Percentiles rank a stretch among this genome's conserved stretches.
Conservation (phyloP, 192 early-diverging fungal genomes). For the Backusella liffmaniae region DNA sequence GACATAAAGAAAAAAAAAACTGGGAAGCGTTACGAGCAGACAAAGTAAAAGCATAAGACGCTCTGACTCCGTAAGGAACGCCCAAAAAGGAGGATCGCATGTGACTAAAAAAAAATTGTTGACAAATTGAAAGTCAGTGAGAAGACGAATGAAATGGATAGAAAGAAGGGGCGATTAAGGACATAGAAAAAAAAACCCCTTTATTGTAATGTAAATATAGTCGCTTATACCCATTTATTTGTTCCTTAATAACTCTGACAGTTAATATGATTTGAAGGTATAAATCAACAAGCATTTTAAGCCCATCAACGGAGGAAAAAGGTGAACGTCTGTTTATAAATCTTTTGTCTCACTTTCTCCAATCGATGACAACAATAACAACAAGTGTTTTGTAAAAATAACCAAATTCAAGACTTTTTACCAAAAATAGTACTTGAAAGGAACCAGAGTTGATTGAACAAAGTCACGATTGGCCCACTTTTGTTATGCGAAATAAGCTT, state of each 20-base stretch:
- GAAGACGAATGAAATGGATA: background rate
- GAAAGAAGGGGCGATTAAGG: background rate
- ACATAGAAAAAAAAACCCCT: no score
- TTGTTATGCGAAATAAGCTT: background rate
- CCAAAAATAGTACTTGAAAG: background rate
- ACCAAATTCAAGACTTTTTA: slow-evolving; percentile 1
- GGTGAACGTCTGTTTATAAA: background rate
- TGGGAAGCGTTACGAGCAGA: no score
- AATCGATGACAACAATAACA: background rate
- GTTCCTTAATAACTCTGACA: background rate
- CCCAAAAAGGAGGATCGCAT: background rate
- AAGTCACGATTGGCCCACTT: background rate
- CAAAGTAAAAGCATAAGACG: no score
- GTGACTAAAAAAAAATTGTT: background rate
- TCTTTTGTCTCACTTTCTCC: background rate
- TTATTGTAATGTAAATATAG: no score
- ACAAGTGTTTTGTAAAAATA: background rate
- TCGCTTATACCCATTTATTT: no score
- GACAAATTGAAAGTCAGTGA: background rate
- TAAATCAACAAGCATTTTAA: background rate
- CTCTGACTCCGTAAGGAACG: no score
- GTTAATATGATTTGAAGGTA: background rate
- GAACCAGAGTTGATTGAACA: background rate
- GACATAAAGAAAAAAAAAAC: no score
- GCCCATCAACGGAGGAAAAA: background rate